phyloP scores from a whole-genome alignment of 129 eudicot species.

The Lonicera japonica region DNA sequence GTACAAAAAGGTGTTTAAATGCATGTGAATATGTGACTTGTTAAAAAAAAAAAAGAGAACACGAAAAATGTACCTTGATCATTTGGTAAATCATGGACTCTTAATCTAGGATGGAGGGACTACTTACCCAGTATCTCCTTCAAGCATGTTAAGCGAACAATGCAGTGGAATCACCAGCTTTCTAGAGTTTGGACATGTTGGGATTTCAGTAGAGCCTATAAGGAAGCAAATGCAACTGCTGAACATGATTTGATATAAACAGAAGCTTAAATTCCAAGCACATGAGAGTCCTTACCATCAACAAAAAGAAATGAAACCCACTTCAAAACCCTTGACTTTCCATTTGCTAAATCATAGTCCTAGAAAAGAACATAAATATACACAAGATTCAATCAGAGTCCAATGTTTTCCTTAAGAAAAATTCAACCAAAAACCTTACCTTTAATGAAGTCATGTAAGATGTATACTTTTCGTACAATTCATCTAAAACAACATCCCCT shows the following conservation, averaged over 20 bases:
- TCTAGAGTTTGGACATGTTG: slow-evolving; percentile 25
- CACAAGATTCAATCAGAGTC: background rate
- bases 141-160: slow-evolving; percentile 91
- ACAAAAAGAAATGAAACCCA: slow-evolving; percentile 62
- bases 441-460: slow-evolving; percentile 48
- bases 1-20: too few relatives aligned
- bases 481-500: slow-evolving; percentile 53
- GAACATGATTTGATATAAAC: background rate
- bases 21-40: too few relatives aligned
- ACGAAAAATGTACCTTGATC: too few relatives aligned
- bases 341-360: slow-evolving; percentile 48
- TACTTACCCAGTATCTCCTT: slow-evolving; percentile 93
- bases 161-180: slow-evolving; percentile 52
- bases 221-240: slow-evolving; percentile 13
- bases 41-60: too few relatives aligned
- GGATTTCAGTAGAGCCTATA: slow-evolving; percentile 31
- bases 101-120: too few relatives aligned
- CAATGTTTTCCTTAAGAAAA: background rate
- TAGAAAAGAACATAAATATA: slow-evolving; percentile 2
- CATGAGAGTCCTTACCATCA: slow-evolving; percentile 36
- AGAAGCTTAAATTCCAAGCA: background rate
- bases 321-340: slow-evolving; percentile 44
- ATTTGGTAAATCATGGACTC: too few relatives aligned
- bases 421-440: slow-evolving; percentile 28
- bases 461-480: slow-evolving; percentile 61